These are phyloP conservation scores for Babesia ovis DNA, from an alignment of 169 alveolate species.

Conservation along the genomic window DNA sequence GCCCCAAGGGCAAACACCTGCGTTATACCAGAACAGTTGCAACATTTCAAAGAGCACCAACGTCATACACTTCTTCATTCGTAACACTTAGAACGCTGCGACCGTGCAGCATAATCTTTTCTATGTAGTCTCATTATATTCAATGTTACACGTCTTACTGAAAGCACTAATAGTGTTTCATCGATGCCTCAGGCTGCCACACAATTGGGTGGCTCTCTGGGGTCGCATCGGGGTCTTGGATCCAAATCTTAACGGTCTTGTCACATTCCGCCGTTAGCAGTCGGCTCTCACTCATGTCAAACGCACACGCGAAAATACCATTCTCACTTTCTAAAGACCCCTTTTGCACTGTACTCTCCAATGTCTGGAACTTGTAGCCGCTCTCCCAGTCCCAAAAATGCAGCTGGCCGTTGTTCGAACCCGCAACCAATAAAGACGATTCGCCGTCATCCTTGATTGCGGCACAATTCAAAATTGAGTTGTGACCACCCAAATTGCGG, in stretches of 20 bases:
- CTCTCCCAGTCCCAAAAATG: constrained; percentile 97
- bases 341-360: constrained; percentile 89
- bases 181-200: constrained; percentile 71
- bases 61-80: too few species aligned
- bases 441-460: constrained; percentile 87
- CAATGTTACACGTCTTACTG: neutral
- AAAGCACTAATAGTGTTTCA: constrained; percentile 55
- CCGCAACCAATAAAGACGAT: constrained; percentile 89
- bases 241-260: constrained; percentile 94
- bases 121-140: neutral
- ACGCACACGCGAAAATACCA: constrained; percentile 90
- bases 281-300: constrained; percentile 94
- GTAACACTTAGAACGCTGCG: too few species aligned
- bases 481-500: constrained; percentile 85
- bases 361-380: constrained; percentile 93
- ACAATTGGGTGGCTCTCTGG: constrained; percentile 76
- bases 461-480: constrained; percentile 90
- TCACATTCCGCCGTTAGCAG: constrained; percentile 98
- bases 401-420: constrained; percentile 94
- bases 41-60: too few species aligned
- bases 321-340: constrained; percentile 97
- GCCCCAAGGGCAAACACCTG: too few species aligned
- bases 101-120: too few species aligned
- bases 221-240: constrained; percentile 77
- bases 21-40: too few species aligned